phyloP scores from a whole-genome alignment of 805 yeast genomes.

The Spathaspora passalidarum region DNA sequence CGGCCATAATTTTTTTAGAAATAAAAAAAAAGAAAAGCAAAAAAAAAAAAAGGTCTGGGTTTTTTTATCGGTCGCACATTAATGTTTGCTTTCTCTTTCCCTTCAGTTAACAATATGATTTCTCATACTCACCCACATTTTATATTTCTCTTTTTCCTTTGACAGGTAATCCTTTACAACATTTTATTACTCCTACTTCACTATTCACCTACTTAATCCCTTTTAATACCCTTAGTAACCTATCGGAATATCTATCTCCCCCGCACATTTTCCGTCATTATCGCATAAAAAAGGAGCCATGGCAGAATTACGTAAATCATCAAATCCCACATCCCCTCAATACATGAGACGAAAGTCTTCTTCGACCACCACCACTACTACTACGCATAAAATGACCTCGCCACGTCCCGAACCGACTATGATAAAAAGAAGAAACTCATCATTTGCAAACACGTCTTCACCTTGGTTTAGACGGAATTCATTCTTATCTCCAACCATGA shows the following conservation, averaged over 20 bases:
- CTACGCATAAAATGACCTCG: neutral
- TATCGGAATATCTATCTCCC: too few relatives aligned
- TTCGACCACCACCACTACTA: neutral
- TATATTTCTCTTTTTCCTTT: neutral
- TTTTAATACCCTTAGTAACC: too few relatives aligned
- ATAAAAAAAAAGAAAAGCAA: neutral
- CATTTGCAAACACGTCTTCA: conserved; percentile 39
- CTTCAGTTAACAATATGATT: neutral
- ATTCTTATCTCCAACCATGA: conserved; percentile 56
- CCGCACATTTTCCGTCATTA: too few relatives aligned
- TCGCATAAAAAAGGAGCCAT: conserved; percentile 1
- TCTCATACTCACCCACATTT: neutral
- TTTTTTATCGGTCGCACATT: neutral
- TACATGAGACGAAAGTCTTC: conserved; percentile 6
- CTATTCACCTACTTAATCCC: too few relatives aligned
- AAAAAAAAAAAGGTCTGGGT: neutral
- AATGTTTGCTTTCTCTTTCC: neutral
- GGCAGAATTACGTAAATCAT: conserved; percentile 4
- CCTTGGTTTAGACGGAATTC: conserved; percentile 57
- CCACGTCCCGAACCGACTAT: conserved; percentile 11
- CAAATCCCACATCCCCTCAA: conserved; percentile 1
- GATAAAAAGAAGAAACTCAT: conserved; percentile 19
- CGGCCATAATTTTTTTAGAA: neutral
- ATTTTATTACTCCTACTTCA: too few relatives aligned
- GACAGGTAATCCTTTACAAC: too few relatives aligned